Evolutionary conservation across 2,329 filamentous ascomycete genomes (phyloP).

Genomic region (Fusarium cyanostomum): DNA sequence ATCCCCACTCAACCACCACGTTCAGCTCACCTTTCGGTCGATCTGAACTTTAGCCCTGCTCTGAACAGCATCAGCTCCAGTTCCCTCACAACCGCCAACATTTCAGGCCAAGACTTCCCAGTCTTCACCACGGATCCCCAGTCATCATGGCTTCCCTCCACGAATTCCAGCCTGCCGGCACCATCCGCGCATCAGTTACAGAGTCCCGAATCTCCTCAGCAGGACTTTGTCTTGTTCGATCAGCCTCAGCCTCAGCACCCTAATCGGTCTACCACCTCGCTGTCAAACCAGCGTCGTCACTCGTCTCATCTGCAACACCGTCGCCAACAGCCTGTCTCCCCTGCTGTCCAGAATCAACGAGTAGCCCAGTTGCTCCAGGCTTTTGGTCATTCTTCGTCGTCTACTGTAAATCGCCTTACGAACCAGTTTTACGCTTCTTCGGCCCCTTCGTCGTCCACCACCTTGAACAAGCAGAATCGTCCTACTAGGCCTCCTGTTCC

Average conservation of each 20-base stretch:
- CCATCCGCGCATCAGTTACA: conserved; percentile 65
- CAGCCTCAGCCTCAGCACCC: conserved; percentile 53
- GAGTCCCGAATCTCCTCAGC: conserved; percentile 61
- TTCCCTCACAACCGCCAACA: conserved; percentile 66
- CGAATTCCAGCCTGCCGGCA: conserved; percentile 70
- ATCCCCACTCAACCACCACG: conserved; percentile 58
- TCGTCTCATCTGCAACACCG: conserved; percentile 57
- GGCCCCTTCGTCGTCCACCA: conserved; percentile 67
- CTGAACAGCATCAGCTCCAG: conserved; percentile 65
- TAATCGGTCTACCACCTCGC: conserved; percentile 52
- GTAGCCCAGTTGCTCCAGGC: conserved; percentile 68
- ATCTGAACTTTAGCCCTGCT: conserved; percentile 75
- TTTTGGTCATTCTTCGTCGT: conserved; percentile 64
- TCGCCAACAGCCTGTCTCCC: conserved; percentile 51
- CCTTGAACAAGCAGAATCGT: conserved; percentile 64
- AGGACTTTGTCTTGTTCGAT: conserved; percentile 85
- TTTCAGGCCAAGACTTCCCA: conserved; percentile 72
- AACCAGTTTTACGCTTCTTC: conserved; percentile 74
- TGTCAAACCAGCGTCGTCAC: conserved; percentile 56
- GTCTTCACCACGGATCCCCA: conserved; percentile 86
- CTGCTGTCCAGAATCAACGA: conserved; percentile 65
- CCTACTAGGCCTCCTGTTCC: conserved; percentile 74
- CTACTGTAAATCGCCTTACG: conserved; percentile 65
- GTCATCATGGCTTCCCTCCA: conserved; percentile 83
- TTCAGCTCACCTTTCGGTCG: conserved; percentile 67